Evolutionary conservation across 495 filamentous ascomycete genomes (phyloP), one percentile per base, ranked within the genome.

Genomic region (Aspergillus kassunensis): DNA sequence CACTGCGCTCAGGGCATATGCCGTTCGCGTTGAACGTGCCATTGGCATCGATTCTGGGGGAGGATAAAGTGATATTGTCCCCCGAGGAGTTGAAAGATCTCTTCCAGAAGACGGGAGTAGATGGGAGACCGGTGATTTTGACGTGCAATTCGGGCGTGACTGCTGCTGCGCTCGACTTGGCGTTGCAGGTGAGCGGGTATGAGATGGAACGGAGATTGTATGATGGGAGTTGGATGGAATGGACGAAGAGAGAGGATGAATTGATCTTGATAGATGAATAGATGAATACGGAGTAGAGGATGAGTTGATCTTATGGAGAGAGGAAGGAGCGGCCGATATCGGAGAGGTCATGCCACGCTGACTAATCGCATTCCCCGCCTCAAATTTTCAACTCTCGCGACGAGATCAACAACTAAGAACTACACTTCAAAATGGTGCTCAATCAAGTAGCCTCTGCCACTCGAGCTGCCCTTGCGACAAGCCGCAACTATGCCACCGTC

Each of bases 151-250:
- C 67, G 0, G 67, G 67, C 0, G 63, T 66, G 1, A 70, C 67
- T 9, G 67, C 67, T 9, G 55, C 67, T 25, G 61, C 56, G 2
- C 21, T 70, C 35, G 61, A 60, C 36, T 33, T 68, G 37, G 65
- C 61, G 0, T 44, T 70, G 46, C 30, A 33, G 13, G 40, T 53
- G 10, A 53, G 55, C 23, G 63, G 63, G 3, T 63, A 41, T 8
- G 44, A 36, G 33, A 31, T 48, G 33, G 24, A 35, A 31, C 47
- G 57, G 40, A 55, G 59, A 46, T 16, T 70, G 15, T 70, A 70
- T 44, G 67, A 70, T 61, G 67, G 67, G 9, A 70, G 67, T 44
- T 70, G 67, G 67, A 60, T 57, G 39, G 67, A 70, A 36, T 70
- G 67, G 67, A 58, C 49, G 13, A 54, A 59, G 10, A 49, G 54